Evolutionary conservation across 1,284 basidiomycete genomes (phyloP).

Genomic region (Puccinia hordei): DNA sequence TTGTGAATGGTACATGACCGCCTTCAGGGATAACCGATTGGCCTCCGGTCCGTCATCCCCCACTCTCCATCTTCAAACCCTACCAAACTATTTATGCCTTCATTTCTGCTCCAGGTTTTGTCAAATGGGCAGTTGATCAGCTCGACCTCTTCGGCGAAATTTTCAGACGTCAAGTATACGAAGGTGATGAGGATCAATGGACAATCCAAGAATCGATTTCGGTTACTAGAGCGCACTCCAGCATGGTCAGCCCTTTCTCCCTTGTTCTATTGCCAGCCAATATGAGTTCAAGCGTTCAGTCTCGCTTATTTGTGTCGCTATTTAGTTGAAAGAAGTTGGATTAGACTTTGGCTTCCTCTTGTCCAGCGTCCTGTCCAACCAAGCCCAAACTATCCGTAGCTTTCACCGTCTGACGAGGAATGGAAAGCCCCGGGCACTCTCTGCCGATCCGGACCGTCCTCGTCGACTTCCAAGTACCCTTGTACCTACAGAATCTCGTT

Average conservation of each 20-base stretch:
- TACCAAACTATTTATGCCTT: not conserved
- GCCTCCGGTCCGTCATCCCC: conserved; percentile 69
- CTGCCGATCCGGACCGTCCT: conserved; percentile 3
- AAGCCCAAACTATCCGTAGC: not conserved
- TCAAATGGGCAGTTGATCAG: conserved; percentile 88
- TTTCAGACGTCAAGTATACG: conserved; percentile 89
- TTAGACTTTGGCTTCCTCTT: conserved; percentile 44
- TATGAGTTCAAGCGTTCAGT: not conserved
- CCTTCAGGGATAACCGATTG: conserved; percentile 91
- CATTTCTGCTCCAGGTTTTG: conserved; percentile 64
- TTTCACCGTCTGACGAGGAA: conserved; percentile 1
- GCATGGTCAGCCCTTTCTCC: conserved; percentile 31
- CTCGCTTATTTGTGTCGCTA: conserved; percentile 7
- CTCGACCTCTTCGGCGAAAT: conserved; percentile 80
- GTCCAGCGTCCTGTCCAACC: conserved; percentile 20
- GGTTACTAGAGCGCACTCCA: conserved; percentile 27
- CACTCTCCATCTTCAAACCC: not conserved
- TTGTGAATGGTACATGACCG: conserved; percentile 94
- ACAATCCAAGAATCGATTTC: conserved; percentile 24
- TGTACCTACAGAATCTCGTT: not conserved
- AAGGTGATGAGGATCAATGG: conserved; percentile 51
- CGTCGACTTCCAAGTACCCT: conserved; percentile 8
- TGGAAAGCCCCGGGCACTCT: conserved; percentile 14
- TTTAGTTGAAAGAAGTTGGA: conserved; percentile 47
- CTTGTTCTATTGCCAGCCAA: not conserved